Base-by-base conservation (phyloP, 257 asterid species). In the Salvia rosmarinus region DNA sequence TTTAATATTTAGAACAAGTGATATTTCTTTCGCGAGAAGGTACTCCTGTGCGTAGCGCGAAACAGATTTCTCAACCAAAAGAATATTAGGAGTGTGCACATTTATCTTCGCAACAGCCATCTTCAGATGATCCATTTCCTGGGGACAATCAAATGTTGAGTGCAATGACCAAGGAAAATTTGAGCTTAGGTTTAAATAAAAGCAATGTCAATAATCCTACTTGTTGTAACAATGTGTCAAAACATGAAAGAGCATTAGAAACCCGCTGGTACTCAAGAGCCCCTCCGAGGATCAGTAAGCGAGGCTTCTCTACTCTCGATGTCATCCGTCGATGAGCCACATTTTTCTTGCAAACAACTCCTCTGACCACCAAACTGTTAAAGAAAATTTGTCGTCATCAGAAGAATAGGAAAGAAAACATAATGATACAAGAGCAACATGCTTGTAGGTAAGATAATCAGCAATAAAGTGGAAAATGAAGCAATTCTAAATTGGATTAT, bases 71-170 rank as follows among this genome's bases (percentile, higher is more conserved):
- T 94, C 99, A 76, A 94, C 99, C 87, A 94, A 84, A 76, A 94
- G 95, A 76, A 94, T 85, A 81, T 89, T 87, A 57, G 99, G 99
- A 61, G 82, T 81, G 54, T 91, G 97, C 40, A 89, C 91, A 81
- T 82, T 91, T 62, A 94, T 91, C 83, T 87, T 94, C 32, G 99
- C 91, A 67, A 94, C 96, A 76, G 96, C 96, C 99, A 94, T 94
- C 86, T 91, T 94, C 70, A 94, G 91, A 91, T 94, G 98, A 85
- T 94, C 99, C 96, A 87, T 94, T 80, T 94, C 99, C 97, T 94
- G 86, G 47, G 71, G 71, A 62, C 58, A 69, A 35, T 67, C 71
- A 72, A 59, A 72, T 60, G 52, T 76, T 56, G 65, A 80, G 81
- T 28, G 65, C 56, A 64, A 80, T 35, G 46, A 57, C 9, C n/a